Base-by-base conservation (phyloP, 129 eudicot genomes). In the Tanacetum coccineum region DNA sequence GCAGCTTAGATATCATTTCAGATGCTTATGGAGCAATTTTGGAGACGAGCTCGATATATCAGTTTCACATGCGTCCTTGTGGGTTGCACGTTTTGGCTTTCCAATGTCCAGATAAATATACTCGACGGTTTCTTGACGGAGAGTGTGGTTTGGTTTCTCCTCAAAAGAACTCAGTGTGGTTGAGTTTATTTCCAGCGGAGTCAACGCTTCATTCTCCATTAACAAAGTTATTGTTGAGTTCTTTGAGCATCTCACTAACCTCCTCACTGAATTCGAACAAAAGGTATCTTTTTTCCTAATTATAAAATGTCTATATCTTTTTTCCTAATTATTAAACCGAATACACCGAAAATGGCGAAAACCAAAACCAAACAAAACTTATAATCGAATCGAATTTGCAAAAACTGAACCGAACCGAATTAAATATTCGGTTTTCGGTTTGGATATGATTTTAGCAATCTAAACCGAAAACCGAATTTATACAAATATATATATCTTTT, bases 161-260 rank as follows among this genome's bases (percentile, higher is more conserved):
- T 76, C 78, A 18, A 6, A 49, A 32, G 44, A 22, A 1, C 25
- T 22, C 25, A 22, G 2, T 22, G 25, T 52, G 40, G 54, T 81
- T 68, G 62, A 73, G 42, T 77, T 77, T 26, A 25, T 81, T 56
- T 12, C 59, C n/a, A 73, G 75, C 17, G 55, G 71, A 66, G 71
- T 59, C 75, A 71, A 76, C 81, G 63, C 80, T 9, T 10, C 12
- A 2, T 59, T 71, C 57, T 60, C 69, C 42, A 53, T 80, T 22
- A 60, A 75, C 50, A 67, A 17, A 7, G 74, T 44, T 63, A 77
- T 74, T 13, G 52, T 75, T 39, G 64, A 68, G 25, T 48, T 60
- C 68, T 71, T 71, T 63, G 15, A 71, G 36, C 15, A 6, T 49
- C 4, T 58, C 13, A 3, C 30, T 11, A 11, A 21, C 10, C 44